Base-by-base conservation (phyloP, 345 rosid species). In the Pelargonium nanum region DNA sequence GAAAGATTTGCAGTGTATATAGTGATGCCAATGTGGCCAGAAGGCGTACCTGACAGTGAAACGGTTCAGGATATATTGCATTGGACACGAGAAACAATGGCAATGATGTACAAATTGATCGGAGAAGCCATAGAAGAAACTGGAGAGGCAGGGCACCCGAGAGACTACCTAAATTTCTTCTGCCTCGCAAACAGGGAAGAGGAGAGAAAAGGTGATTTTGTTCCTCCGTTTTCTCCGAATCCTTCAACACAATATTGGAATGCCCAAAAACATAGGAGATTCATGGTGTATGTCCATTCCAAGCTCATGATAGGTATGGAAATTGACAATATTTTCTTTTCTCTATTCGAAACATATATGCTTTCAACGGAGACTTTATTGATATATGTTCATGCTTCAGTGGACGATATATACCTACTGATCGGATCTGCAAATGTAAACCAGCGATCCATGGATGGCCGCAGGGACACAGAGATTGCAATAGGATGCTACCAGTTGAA, bases 1-100 rank as follows among this genome's bases (percentile, higher is more conserved):
- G 79, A 89, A 76, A 83, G 93, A 52, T 89, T 92, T 74, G 78
- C 95, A 0, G 89, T 76, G 45, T 92, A 92, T 61, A 76, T 92
- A 25, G 53, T 89, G 77, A 83, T 92, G 54, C 95, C 98, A 13
- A 88, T 92, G 98, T 92, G 98, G 95, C 95, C 98, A 4, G 98
- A 88, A 76, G 96, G 95, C 21, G 73, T 75, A 24, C 89, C 96
- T 0, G 93, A 82, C 25, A 86, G 96, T 55, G 91, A 89, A 26
- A 65, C 91, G 0, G 96, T 89, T 17, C 83, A 81, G 63, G 98
- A 89, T 57, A 92, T 92, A 62, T 70, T 92, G 77, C 91, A 88
- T n/a, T 89, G 96, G 95, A 92, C 88, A 0, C 76, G 95, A 65
- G 83, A 83, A 63, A 92, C 95, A 4, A 85, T 83, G 87, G 48